Evolutionary conservation across 345 rosid species (phyloP).

Genomic region (Clausena lansium): DNA sequence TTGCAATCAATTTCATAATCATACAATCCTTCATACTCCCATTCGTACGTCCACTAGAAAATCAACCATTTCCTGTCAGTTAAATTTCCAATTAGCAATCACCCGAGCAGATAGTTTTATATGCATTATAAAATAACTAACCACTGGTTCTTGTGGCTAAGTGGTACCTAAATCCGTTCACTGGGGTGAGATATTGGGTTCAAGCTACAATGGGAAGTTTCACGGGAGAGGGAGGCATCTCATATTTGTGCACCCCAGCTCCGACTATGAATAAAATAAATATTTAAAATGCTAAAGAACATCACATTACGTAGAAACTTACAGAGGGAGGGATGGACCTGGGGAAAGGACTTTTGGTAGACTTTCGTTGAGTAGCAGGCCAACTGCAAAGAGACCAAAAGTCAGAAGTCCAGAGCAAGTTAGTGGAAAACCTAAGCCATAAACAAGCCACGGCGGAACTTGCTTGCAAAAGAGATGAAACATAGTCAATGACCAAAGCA

Average conservation of each 20-base stretch:
- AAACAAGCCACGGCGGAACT: not conserved
- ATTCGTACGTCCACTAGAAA: constrained; percentile 53
- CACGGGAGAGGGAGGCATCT: not conserved
- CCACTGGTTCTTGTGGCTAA: not conserved
- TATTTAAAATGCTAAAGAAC: not conserved
- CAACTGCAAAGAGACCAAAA: constrained; percentile 29
- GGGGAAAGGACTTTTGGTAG: constrained; percentile 45
- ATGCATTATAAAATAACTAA: not conserved
- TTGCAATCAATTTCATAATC: constrained; percentile 29
- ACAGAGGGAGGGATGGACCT: constrained; percentile 57
- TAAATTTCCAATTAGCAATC: not conserved
- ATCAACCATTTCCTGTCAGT: constrained; percentile 55
- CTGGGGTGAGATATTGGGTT: not conserved
- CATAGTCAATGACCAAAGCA: not conserved
- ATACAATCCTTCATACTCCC: too few relatives aligned
- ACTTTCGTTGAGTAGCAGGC: constrained; percentile 53
- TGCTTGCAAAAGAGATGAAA: not conserved
- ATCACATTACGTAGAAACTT: constrained; percentile 19
- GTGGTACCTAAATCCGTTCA: not conserved
- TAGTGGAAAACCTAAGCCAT: not conserved
- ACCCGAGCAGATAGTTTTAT: not conserved
- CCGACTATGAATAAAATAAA: not conserved
- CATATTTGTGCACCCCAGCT: not conserved
- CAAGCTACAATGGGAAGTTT: not conserved
- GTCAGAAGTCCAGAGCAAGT: not conserved